Percentiles rank a stretch among this genome's conserved stretches.
Evolutionary conservation across 1,284 basidiomycete genomes (phyloP).

Genomic region (Mycena sp.): DNA sequence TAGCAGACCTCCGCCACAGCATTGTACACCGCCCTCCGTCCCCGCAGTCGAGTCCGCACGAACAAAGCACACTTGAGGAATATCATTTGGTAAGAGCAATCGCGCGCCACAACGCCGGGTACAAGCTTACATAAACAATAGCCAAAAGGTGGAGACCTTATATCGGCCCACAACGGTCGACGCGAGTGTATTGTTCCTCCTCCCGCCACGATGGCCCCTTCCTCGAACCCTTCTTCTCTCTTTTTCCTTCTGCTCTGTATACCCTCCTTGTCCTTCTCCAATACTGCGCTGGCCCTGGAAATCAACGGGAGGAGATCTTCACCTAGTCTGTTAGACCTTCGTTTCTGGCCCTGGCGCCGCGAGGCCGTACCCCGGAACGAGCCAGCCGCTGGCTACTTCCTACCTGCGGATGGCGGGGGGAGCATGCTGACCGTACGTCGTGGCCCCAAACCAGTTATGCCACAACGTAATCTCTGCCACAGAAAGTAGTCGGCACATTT

Average conservation of each 20-base stretch:
- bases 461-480: background rate
- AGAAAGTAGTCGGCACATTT: constrained; percentile 68
- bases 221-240: constrained; percentile 3
- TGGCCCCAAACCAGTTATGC: background rate
- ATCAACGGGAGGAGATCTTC: background rate
- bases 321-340: background rate
- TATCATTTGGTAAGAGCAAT: no score
- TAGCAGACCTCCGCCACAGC: no score
- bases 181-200: no score
- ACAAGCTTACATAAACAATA: no score
- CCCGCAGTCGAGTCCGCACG: no score
- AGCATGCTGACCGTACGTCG: constrained; percentile 53
- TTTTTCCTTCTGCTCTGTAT: constrained; percentile 26
- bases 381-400: constrained; percentile 45
- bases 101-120: no score
- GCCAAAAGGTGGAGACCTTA: no score
- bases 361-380: background rate
- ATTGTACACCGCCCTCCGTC: no score
- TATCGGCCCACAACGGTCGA: no score
- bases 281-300: background rate
- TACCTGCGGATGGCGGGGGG: constrained; percentile 49
- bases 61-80: no score
- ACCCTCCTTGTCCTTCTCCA: constrained; percentile 12
- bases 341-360: constrained; percentile 5
- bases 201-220: no score